A percentile compares a stretch with the other conserved stretches of the same genome.
These are phyloP conservation scores for Blastobotrys peoriensis DNA, from an alignment of 805 yeast species.

Conservation along the genomic window DNA sequence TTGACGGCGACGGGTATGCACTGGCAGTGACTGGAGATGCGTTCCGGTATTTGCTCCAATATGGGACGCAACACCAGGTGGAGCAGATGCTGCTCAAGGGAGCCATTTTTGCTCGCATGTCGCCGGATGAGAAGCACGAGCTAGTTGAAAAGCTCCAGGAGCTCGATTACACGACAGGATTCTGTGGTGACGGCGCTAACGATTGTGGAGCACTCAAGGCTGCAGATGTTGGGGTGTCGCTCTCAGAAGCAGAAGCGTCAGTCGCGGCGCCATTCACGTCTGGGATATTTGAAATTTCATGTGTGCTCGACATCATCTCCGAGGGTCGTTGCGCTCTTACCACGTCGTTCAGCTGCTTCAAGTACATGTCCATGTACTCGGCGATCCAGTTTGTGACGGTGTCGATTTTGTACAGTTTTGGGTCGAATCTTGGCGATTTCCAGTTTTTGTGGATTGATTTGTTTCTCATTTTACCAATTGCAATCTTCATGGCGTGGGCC, in stretches of 20 bases:
- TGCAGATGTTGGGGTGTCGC: conserved; percentile 93
- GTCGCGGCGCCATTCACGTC: conserved; percentile 99
- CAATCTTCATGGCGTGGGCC: conserved; percentile 96
- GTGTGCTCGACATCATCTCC: conserved; percentile 83
- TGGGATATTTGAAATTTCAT: conserved; percentile 79
- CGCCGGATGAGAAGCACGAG: conserved; percentile 98
- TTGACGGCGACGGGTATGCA: conserved; percentile 40
- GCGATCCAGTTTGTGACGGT: conserved; percentile 94
- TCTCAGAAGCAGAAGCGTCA: conserved; percentile 96
- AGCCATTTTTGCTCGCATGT: conserved; percentile 90
- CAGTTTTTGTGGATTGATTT: conserved; percentile 93
- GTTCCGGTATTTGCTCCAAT: conserved; percentile 64
- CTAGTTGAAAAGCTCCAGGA: conserved; percentile 79
- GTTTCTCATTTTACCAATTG: conserved; percentile 85
- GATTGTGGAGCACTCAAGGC: conserved; percentile 98
- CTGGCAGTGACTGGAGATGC: conserved; percentile 92
- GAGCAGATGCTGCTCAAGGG: conserved; percentile 63
- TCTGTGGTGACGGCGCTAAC: conserved; percentile 99
- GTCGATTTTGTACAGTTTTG: conserved; percentile 74
- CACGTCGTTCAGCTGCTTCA: conserved; percentile 94
- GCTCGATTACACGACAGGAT: conserved; percentile 88
- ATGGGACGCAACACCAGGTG: conserved; percentile 37
- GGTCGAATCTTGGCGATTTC: conserved; percentile 93
- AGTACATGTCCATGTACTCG: conserved; percentile 94
- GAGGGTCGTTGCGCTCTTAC: conserved; percentile 95